Percentiles rank a stretch among this genome's conserved stretches.
Conservation (phyloP, 345 rosid genomes). For the Ceriops decandra region DNA sequence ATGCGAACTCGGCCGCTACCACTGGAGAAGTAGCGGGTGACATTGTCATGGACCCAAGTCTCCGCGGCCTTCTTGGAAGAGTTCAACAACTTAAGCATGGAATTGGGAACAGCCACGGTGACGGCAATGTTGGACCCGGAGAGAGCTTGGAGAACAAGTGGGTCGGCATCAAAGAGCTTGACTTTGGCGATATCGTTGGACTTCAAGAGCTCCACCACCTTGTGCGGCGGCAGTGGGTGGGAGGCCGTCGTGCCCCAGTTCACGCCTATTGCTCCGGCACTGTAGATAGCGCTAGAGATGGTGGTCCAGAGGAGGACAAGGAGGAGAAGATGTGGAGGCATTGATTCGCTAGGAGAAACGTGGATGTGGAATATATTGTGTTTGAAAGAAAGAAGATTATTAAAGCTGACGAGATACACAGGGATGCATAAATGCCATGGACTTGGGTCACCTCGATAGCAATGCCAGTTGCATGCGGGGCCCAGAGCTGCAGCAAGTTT, state of each 20-base stretch:
- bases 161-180: slow-evolving; percentile 78
- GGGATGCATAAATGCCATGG: too few relatives aligned
- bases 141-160: slow-evolving; percentile 62
- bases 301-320: slow-evolving; percentile 26
- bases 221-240: slow-evolving; percentile 72
- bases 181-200: slow-evolving; percentile 69
- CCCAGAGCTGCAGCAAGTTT: too few relatives aligned
- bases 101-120: slow-evolving; percentile 66
- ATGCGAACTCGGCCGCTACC: slow-evolving; percentile 51
- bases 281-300: slow-evolving; percentile 8
- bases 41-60: slow-evolving; percentile 95
- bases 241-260: slow-evolving; percentile 83
- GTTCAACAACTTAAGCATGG: slow-evolving; percentile 58
- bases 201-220: slow-evolving; percentile 81
- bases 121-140: slow-evolving; percentile 67
- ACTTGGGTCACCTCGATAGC: too few relatives aligned
- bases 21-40: slow-evolving; percentile 72
- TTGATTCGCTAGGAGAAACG: not conserved
- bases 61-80: slow-evolving; percentile 66
- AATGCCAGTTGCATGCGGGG: too few relatives aligned
- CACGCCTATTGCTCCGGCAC: slow-evolving; percentile 49
- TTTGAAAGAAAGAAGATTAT: too few relatives aligned
- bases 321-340: slow-evolving; percentile 22
- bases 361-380: too few relatives aligned
- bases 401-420: too few relatives aligned